phyloP scores from a whole-genome alignment of 2,329 filamentous ascomycete species.

The Helicocarpus griseus region DNA sequence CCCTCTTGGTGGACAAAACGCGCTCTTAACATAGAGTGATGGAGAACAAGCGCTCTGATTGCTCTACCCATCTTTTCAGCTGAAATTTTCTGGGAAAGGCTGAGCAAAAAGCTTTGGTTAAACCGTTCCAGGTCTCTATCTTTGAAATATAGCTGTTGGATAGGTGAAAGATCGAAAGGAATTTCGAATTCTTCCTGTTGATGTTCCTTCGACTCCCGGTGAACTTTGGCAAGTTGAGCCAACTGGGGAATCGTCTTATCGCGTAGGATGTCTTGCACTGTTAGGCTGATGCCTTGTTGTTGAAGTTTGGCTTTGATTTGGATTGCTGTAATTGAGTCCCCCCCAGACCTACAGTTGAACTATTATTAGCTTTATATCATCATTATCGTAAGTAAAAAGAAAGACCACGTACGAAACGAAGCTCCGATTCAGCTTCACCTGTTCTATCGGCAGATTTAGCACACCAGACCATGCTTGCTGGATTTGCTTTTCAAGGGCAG shows the following conservation, averaged over 20 bases:
- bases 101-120: slow-evolving; percentile 29
- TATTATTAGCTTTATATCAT: too few relatives aligned
- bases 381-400: too few relatives aligned
- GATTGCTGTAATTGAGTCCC: slow-evolving; percentile 11
- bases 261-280: slow-evolving; percentile 7
- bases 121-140: slow-evolving; percentile 27
- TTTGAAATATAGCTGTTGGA: slow-evolving; percentile 16
- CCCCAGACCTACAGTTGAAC: slow-evolving; percentile 7
- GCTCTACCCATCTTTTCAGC: slow-evolving; percentile 18
- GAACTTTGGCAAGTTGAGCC: not conserved
- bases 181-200: slow-evolving; percentile 11
- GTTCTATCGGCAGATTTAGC: not conserved
- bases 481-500: not conserved
- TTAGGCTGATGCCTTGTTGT: slow-evolving; percentile 3
- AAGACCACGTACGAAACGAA: too few relatives aligned
- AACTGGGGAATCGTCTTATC: slow-evolving; percentile 3
- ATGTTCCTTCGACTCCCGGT: not conserved
- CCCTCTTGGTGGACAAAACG: slow-evolving; percentile 19
- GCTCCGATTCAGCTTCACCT: not conserved
- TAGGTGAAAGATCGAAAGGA: slow-evolving; percentile 17
- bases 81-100: slow-evolving; percentile 19
- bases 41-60: slow-evolving; percentile 22
- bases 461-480: not conserved
- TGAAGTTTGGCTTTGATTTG: slow-evolving; percentile 6
- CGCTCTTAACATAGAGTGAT: slow-evolving; percentile 31